These are phyloP conservation scores for Asterophora lycoperdoides DNA, from an alignment of 768 basidiomycete genomes.

Conservation along the genomic window DNA sequence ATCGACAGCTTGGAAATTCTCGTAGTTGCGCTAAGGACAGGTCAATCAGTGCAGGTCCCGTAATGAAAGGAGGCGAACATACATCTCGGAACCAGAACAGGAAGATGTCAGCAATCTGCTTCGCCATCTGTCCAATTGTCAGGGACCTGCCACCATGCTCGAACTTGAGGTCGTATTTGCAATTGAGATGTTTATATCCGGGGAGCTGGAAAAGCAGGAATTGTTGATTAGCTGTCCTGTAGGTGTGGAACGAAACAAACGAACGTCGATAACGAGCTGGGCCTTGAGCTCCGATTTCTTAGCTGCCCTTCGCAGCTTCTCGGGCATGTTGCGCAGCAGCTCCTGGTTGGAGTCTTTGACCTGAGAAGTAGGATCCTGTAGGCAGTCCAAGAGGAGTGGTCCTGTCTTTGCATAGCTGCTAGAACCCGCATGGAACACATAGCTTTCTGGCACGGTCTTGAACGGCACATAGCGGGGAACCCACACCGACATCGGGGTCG, in stretches of 20 bases:
- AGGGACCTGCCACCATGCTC: background rate
- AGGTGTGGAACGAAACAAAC: background rate
- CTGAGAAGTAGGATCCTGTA: background rate
- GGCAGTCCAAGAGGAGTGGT: background rate
- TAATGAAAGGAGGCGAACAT: too few relatives aligned
- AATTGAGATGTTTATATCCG: background rate
- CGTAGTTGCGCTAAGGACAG: background rate
- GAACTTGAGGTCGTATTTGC: conserved; percentile 6
- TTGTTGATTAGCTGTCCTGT: background rate
- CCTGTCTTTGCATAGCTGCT: background rate
- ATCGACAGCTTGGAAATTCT: background rate
- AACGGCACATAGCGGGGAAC: too few relatives aligned
- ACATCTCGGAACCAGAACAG: conserved; percentile 1
- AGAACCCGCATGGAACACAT: too few relatives aligned
- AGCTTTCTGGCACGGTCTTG: too few relatives aligned
- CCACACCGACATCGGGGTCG: background rate
- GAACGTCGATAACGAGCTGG: background rate
- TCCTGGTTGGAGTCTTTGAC: too few relatives aligned
- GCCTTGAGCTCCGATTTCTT: background rate
- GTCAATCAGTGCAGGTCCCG: too few relatives aligned
- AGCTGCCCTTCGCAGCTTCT: background rate
- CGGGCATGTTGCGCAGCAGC: too few relatives aligned
- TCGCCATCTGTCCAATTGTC: conserved; percentile 5
- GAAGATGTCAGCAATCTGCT: conserved; percentile 6
- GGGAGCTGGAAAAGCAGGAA: background rate